Conservation (phyloP, 495 filamentous ascomycete genomes). For the Cryomyces minteri region DNA sequence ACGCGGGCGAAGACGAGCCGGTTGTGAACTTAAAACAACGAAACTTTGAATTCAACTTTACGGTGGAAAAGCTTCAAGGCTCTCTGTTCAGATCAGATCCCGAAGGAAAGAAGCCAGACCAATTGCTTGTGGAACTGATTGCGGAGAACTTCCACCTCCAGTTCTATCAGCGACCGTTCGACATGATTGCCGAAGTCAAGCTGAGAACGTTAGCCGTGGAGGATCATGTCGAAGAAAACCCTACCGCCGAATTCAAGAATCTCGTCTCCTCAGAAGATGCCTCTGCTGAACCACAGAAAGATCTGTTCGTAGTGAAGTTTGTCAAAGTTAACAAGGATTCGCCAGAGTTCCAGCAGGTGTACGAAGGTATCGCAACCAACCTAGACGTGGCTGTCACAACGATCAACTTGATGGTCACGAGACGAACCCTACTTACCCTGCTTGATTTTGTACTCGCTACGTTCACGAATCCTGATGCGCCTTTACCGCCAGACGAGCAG, state of each 20-base stretch:
- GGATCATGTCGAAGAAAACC: slow-evolving; percentile 82
- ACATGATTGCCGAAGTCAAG: slow-evolving; percentile 80
- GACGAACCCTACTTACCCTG: slow-evolving; percentile 84
- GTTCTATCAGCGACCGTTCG: slow-evolving; percentile 71
- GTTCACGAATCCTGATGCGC: slow-evolving; percentile 56
- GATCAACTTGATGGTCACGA: slow-evolving; percentile 85
- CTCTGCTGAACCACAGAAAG: slow-evolving; percentile 45
- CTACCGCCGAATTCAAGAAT: slow-evolving; percentile 83
- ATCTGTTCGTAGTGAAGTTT: slow-evolving; percentile 77
- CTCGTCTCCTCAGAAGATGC: slow-evolving; percentile 74
- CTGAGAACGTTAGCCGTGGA: slow-evolving; percentile 80
- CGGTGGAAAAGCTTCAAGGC: slow-evolving; percentile 79
- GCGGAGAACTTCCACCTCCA: slow-evolving; percentile 78
- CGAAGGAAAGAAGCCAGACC: slow-evolving; percentile 55
- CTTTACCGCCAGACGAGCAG: slow-evolving; percentile 20
- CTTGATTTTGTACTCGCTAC: slow-evolving; percentile 91
- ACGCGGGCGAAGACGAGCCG: slow-evolving; percentile 35
- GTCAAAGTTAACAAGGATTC: slow-evolving; percentile 77
- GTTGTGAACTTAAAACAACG: slow-evolving; percentile 61
- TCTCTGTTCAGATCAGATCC: slow-evolving; percentile 78
- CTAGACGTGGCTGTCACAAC: slow-evolving; percentile 84
- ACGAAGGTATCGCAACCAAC: slow-evolving; percentile 85
- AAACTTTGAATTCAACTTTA: slow-evolving; percentile 90
- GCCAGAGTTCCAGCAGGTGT: slow-evolving; percentile 77
- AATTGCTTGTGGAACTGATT: slow-evolving; percentile 74